Evolutionary conservation across 805 yeast genomes (phyloP).

Genomic region (Wickerhamiella alocasiicola): DNA sequence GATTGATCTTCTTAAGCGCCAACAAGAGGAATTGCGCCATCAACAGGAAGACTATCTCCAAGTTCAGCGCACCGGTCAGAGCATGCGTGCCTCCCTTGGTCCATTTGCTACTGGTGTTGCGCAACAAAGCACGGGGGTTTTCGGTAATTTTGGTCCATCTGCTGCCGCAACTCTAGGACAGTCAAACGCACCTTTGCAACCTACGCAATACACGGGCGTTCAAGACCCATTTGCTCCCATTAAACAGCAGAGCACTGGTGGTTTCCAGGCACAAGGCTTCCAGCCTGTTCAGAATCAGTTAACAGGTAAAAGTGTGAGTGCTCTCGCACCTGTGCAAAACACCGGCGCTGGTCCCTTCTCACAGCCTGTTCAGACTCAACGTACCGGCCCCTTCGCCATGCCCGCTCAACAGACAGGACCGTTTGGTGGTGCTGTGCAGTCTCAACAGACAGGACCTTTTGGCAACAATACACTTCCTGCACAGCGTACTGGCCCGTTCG

Average conservation of each 20-base stretch:
- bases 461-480: too few species aligned
- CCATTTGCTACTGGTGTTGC: conserved; percentile 32
- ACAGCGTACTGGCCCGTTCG: too few species aligned
- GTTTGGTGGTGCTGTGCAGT: conserved; percentile 22
- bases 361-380: not conserved
- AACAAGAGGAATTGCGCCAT: conserved; percentile 21
- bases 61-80: conserved; percentile 26
- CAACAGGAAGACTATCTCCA: conserved; percentile 21
- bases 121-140: conserved; percentile 32
- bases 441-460: conserved; percentile 18
- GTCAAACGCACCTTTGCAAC: conserved; percentile 20
- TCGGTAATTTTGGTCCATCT: conserved; percentile 28
- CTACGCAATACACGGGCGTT: not conserved
- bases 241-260: conserved; percentile 12
- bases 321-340: not conserved
- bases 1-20: conserved; percentile 21
- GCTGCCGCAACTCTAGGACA: conserved; percentile 13
- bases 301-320: not conserved
- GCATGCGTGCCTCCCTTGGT: conserved; percentile 22
- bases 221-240: conserved; percentile 24
- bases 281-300: conserved; percentile 6
- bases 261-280: conserved; percentile 12
- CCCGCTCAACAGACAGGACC: not conserved
- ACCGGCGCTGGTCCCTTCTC: not conserved
- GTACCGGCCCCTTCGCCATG: not conserved